Evolutionary conservation across 2,329 filamentous ascomycete genomes (phyloP).

Genomic region (Hypoxylon sp.): DNA sequence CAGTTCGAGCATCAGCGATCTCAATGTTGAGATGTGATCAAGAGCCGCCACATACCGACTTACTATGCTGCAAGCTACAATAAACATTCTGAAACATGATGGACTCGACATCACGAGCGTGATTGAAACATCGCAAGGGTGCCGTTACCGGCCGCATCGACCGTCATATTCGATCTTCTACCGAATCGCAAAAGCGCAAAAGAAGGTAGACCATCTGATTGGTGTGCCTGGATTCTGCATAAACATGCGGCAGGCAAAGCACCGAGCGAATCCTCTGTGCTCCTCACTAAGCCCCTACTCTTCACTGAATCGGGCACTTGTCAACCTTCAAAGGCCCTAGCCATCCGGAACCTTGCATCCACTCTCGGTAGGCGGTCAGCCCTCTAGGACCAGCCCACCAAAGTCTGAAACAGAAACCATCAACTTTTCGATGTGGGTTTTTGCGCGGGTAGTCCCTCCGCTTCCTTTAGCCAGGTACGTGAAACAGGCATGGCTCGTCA

Average conservation of each 20-base stretch:
- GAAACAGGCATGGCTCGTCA: slow-evolving; percentile 51
- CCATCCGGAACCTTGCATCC: slow-evolving; percentile 31
- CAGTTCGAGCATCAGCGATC: slow-evolving; percentile 15
- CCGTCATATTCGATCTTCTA: slow-evolving; percentile 28
- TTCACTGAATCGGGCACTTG: slow-evolving; percentile 26
- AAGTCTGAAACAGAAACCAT: slow-evolving; percentile 49
- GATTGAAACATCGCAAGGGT: slow-evolving; percentile 41
- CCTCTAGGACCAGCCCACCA: slow-evolving; percentile 30
- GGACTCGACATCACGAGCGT: slow-evolving; percentile 37
- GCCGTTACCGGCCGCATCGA: slow-evolving; percentile 21
- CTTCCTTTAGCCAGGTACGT: slow-evolving; percentile 49
- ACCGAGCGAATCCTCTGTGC: slow-evolving; percentile 33
- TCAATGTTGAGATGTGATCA: slow-evolving; percentile 38
- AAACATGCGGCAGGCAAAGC: slow-evolving; percentile 41
- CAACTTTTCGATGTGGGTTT: slow-evolving; percentile 38
- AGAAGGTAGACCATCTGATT: slow-evolving; percentile 34
- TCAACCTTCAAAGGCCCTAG: slow-evolving; percentile 26
- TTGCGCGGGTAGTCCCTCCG: slow-evolving; percentile 34
- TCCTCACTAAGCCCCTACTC: slow-evolving; percentile 8
- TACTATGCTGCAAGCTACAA: slow-evolving; percentile 28
- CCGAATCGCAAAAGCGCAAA: slow-evolving; percentile 33
- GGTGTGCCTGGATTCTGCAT: slow-evolving; percentile 47
- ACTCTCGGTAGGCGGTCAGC: slow-evolving; percentile 35
- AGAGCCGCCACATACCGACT: slow-evolving; percentile 21
- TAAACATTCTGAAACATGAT: slow-evolving; percentile 40